Conservation (phyloP, 495 filamentous ascomycete genomes). For the Penicillium egyptiacum region DNA sequence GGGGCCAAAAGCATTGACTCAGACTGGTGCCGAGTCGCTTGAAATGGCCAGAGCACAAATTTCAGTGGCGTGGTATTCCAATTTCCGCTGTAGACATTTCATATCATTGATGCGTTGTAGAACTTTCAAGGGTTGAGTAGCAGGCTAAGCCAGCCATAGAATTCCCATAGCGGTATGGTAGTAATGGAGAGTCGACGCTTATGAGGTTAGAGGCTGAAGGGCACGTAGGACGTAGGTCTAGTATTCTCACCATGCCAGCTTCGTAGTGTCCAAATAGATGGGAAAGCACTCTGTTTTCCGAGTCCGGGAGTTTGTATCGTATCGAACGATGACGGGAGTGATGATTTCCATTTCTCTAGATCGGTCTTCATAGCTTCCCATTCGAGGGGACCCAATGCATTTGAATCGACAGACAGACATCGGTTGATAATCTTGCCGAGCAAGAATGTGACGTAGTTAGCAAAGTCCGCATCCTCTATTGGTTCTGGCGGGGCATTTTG, state of each 20-base stretch:
- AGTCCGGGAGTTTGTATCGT: neutral
- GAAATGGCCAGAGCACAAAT: conserved; percentile 37
- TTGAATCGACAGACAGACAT: conserved; percentile 17
- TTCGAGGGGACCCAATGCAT: neutral
- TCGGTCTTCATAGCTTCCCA: conserved; percentile 16
- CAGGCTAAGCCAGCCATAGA: conserved; percentile 19
- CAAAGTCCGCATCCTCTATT: conserved; percentile 24
- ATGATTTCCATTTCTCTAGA: conserved; percentile 20
- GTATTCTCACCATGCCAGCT: conserved; percentile 31
- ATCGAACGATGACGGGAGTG: conserved; percentile 22
- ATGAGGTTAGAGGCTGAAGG: neutral
- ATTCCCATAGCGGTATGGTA: conserved; percentile 30
- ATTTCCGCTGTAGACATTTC: conserved; percentile 11
- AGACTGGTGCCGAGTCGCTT: conserved; percentile 33
- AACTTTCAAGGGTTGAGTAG: neutral
- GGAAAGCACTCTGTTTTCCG: conserved; percentile 10
- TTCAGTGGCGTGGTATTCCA: conserved; percentile 28
- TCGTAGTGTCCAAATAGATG: conserved; percentile 23
- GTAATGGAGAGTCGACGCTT: conserved; percentile 33
- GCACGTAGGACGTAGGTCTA: neutral
- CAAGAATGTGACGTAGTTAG: conserved; percentile 32
- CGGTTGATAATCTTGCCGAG: conserved; percentile 36
- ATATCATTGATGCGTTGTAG: conserved; percentile 12
- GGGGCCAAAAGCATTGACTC: conserved; percentile 41
- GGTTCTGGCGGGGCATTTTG: conserved; percentile 17